Evolutionary conservation across 257 asterid species (phyloP).

Genomic region (Forsythia viridissima): DNA sequence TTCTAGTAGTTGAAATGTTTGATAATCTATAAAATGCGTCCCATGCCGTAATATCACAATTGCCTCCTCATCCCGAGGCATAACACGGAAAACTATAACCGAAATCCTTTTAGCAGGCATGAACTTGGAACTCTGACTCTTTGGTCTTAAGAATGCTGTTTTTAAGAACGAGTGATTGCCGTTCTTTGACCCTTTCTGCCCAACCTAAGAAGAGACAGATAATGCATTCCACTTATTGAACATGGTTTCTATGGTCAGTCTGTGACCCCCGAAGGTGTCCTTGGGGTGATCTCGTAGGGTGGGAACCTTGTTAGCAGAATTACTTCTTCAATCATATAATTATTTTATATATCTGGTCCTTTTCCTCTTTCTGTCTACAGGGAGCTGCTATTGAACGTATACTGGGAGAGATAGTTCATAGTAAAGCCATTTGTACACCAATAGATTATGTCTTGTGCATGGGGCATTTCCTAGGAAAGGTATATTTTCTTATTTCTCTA

Average conservation of each 20-base stretch:
- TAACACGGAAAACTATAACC: not conserved
- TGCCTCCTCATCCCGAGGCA: not conserved
- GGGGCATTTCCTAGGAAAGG: constrained; percentile 92
- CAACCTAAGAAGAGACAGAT: not conserved
- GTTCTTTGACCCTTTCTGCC: not conserved
- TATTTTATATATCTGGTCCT: not conserved
- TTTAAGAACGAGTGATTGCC: not conserved
- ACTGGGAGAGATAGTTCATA: constrained; percentile 90
- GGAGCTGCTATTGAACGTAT: constrained; percentile 97
- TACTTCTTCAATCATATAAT: not conserved
- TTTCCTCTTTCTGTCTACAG: constrained; percentile 31
- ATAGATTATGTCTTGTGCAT: constrained; percentile 87
- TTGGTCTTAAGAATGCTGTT: not conserved
- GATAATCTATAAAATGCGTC: not conserved
- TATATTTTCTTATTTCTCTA: constrained; percentile 22
- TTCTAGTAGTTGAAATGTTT: constrained; percentile 6
- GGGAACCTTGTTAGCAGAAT: not conserved
- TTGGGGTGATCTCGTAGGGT: not conserved
- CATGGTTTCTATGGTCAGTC: not conserved
- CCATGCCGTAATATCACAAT: not conserved
- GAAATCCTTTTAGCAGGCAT: not conserved
- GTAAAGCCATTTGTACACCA: constrained; percentile 71
- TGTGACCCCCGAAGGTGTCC: not conserved
- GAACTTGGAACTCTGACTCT: not conserved
- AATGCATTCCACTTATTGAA: not conserved